These are phyloP conservation scores for Daldinia bambusicola DNA, from an alignment of 495 filamentous ascomycete genomes.

Conservation along the genomic window DNA sequence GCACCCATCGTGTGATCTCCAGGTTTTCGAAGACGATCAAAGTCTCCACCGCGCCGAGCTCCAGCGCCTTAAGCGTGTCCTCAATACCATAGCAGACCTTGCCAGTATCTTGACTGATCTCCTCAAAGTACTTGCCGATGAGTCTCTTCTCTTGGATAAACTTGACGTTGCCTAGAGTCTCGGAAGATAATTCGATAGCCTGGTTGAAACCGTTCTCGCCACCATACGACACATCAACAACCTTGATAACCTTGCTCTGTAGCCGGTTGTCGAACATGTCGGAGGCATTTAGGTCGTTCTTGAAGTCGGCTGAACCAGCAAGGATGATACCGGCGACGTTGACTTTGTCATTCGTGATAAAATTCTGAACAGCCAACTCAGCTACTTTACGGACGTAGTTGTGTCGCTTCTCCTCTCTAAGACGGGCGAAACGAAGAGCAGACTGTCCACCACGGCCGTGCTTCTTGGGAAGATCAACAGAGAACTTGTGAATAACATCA, in stretches of 20 bases:
- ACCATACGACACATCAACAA: constrained; percentile 98
- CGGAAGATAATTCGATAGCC: constrained; percentile 91
- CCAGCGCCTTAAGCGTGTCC: constrained; percentile 96
- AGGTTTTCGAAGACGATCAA: constrained; percentile 98
- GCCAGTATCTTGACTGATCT: constrained; percentile 96
- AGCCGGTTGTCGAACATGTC: constrained; percentile 96
- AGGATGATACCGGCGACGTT: constrained; percentile 95
- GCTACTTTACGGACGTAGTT: constrained; percentile 99
- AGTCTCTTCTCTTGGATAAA: constrained; percentile 99
- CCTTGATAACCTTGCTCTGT: constrained; percentile 95
- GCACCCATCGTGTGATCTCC: constrained; percentile 87
- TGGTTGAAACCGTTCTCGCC: constrained; percentile 99
- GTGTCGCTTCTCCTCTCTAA: constrained; percentile 99
- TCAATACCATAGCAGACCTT: constrained; percentile 98
- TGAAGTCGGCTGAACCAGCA: constrained; percentile 98
- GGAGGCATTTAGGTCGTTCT: constrained; percentile 97
- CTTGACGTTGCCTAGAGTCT: constrained; percentile 98
- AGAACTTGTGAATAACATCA: constrained; percentile 97
- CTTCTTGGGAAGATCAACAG: constrained; percentile 98
- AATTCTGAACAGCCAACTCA: constrained; percentile 97
- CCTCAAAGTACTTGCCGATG: constrained; percentile 97
- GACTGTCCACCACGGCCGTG: constrained; percentile 99
- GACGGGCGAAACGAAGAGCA: constrained; percentile 97
- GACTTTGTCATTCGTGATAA: constrained; percentile 96
- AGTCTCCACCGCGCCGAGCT: constrained; percentile 92